These are phyloP conservation scores for Xerocomellus intermedius DNA, from an alignment of 768 basidiomycete species.

Conservation along the genomic window DNA sequence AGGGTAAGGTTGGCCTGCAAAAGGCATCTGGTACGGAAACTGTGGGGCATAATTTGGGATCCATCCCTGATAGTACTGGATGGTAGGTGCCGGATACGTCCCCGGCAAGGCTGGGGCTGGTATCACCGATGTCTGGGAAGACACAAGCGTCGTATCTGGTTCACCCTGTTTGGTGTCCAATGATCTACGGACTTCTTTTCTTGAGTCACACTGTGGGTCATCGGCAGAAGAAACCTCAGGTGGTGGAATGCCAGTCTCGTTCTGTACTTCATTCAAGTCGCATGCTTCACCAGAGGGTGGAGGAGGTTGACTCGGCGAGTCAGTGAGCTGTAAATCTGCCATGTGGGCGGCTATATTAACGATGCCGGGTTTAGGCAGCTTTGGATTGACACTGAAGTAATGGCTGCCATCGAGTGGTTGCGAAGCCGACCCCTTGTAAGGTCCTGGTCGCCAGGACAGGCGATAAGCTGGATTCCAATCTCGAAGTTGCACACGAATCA, in stretches of 20 bases:
- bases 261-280: slow-evolving; percentile 20
- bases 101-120: slow-evolving; percentile 11
- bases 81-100: slow-evolving; percentile 40
- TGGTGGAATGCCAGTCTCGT: background rate
- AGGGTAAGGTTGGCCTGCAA: slow-evolving; percentile 44
- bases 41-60: slow-evolving; percentile 50
- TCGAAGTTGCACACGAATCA: slow-evolving; percentile 73
- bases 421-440: slow-evolving; percentile 39
- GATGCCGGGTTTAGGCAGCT: slow-evolving; percentile 4
- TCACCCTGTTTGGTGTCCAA: slow-evolving; percentile 33
- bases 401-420: slow-evolving; percentile 17
- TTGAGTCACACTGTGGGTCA: background rate
- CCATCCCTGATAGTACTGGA: slow-evolving; percentile 56
- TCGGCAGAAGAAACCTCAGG: background rate
- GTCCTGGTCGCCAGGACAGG: slow-evolving; percentile 34
- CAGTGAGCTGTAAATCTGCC: slow-evolving; percentile 8
- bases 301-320: slow-evolving; percentile 1
- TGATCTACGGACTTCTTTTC: slow-evolving; percentile 1
- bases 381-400: slow-evolving; percentile 12
- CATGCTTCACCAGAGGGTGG: slow-evolving; percentile 7
- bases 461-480: slow-evolving; percentile 62
- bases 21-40: slow-evolving; percentile 52
- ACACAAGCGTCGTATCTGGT: slow-evolving; percentile 1
- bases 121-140: slow-evolving; percentile 33
- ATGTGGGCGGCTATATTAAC: slow-evolving; percentile 11